phyloP scores from a whole-genome alignment of 768 basidiomycete species.

The Mycena sanguinolenta region DNA sequence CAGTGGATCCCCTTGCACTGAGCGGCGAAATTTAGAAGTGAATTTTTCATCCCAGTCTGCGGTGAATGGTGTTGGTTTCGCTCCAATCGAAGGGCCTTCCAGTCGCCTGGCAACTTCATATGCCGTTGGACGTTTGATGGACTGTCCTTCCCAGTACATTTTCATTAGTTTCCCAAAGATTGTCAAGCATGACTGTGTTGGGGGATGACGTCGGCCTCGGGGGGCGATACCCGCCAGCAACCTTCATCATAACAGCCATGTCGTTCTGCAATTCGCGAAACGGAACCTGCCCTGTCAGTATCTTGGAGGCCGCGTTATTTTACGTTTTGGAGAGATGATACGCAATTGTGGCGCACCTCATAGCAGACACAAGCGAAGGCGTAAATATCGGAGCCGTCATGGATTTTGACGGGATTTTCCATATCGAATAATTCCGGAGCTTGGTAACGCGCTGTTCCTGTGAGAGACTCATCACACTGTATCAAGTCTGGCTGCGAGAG shows the following conservation, averaged over 20 bases:
- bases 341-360: too few relatives aligned
- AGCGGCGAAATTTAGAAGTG: too few relatives aligned
- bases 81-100: conserved; percentile 2
- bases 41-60: conserved; percentile 26
- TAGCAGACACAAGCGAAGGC: too few relatives aligned
- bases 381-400: neutral
- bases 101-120: conserved; percentile 3
- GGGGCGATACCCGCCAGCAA: conserved; percentile 40
- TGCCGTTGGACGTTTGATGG: neutral
- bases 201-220: neutral
- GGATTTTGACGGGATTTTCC: neutral
- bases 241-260: too few relatives aligned
- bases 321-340: too few relatives aligned
- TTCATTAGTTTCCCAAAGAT: conserved; percentile 12
- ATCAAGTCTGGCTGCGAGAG: neutral
- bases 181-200: neutral
- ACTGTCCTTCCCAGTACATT: conserved; percentile 7
- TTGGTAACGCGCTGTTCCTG: too few relatives aligned
- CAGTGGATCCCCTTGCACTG: too few relatives aligned
- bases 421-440: neutral
- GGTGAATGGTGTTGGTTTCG: conserved; percentile 22
- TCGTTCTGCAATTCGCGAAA: too few relatives aligned
- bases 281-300: too few relatives aligned
- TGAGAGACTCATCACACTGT: neutral
- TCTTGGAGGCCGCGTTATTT: too few relatives aligned